phyloP scores from a whole-genome alignment of 768 basidiomycete species.

The Lanmaoa rubissima region DNA sequence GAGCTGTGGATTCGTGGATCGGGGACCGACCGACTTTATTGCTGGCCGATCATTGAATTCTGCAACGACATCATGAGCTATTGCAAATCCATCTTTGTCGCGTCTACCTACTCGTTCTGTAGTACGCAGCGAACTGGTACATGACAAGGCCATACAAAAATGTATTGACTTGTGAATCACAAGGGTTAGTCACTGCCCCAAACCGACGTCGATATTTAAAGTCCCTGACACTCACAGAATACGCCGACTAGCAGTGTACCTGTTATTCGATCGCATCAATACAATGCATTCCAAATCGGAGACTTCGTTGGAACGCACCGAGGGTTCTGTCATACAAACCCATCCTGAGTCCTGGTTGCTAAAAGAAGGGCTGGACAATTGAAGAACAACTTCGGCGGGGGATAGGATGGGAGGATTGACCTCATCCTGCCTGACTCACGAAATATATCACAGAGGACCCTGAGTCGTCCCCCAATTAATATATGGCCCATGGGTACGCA shows the following conservation, averaged over 20 bases:
- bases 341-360: neutral
- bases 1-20: too few relatives aligned
- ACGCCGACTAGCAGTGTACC: slow-evolving; percentile 20
- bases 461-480: too few relatives aligned
- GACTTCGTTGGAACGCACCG: neutral
- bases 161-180: slow-evolving; percentile 21
- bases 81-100: neutral
- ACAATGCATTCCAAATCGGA: neutral
- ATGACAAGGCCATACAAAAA: slow-evolving; percentile 41
- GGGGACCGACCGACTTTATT: neutral
- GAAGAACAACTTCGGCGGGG: too few relatives aligned
- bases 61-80: neutral
- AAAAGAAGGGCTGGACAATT: neutral
- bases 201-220: neutral
- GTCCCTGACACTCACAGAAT: slow-evolving; percentile 15
- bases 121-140: slow-evolving; percentile 41
- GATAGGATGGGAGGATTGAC: too few relatives aligned
- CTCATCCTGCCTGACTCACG: too few relatives aligned
- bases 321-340: slow-evolving; percentile 2
- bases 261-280: neutral
- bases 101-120: slow-evolving; percentile 18
- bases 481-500: too few relatives aligned
- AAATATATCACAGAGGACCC: too few relatives aligned
- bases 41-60: slow-evolving; percentile 16
- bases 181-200: neutral